These are phyloP conservation scores for Piromyces sp. DNA, from an alignment of 192 early-diverging fungal genomes.

Conservation along the genomic window DNA sequence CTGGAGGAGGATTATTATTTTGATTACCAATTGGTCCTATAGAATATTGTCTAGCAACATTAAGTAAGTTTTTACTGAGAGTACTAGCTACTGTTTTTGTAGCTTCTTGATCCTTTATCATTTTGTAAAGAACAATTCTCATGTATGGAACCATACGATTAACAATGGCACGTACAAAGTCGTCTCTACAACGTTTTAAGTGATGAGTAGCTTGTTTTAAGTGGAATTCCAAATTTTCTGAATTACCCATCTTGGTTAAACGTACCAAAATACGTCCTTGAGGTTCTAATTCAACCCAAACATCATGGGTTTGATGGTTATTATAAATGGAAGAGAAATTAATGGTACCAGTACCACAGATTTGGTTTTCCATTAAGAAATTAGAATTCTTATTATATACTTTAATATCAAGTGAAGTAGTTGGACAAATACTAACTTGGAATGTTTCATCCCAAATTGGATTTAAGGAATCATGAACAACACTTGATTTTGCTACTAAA, in stretches of 20 bases:
- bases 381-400: slow-evolving; percentile 20
- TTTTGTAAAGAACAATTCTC: slow-evolving; percentile 44
- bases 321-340: slow-evolving; percentile 31
- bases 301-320: slow-evolving; percentile 46
- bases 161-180: slow-evolving; percentile 50
- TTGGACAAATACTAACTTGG: slow-evolving; percentile 39
- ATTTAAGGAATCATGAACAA: slow-evolving; percentile 45
- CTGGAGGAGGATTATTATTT: not conserved
- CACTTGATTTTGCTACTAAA: slow-evolving; percentile 18
- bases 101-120: slow-evolving; percentile 33
- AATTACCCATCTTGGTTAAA: slow-evolving; percentile 58
- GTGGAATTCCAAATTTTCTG: slow-evolving; percentile 67
- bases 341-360: slow-evolving; percentile 30
- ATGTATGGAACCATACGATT: slow-evolving; percentile 41
- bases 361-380: slow-evolving; percentile 23
- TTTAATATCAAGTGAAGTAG: slow-evolving; percentile 22
- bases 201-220: slow-evolving; percentile 59
- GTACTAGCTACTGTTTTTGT: slow-evolving; percentile 2
- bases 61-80: not conserved
- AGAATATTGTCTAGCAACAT: not conserved
- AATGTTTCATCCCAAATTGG: slow-evolving; percentile 67
- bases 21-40: not conserved
- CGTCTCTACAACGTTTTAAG: slow-evolving; percentile 45
- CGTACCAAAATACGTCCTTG: slow-evolving; percentile 47
- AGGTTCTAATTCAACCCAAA: slow-evolving; percentile 48